Base-by-base conservation (phyloP, 208 protist species). In the Novymonas esmeraldas region DNA sequence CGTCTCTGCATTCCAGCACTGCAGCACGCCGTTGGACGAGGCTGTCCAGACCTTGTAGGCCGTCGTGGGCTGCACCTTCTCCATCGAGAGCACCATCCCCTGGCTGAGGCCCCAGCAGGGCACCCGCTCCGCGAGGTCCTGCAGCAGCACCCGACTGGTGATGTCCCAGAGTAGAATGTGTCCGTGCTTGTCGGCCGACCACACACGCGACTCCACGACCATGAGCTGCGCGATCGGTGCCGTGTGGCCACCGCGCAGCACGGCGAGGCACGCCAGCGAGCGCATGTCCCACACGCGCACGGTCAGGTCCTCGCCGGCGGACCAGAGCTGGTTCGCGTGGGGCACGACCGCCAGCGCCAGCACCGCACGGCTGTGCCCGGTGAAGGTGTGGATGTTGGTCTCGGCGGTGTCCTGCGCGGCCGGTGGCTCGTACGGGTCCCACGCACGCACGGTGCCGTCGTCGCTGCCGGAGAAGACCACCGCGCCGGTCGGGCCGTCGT, bases 1-100 rank as follows among this genome's bases (percentile, higher is more conserved):
- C 29, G 87, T 88, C 58, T 95, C 87, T 14, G 84, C 90, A 66
- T 92, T 92, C 85, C 87, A 95, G 81, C 87, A 93, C 71, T 94
- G 87, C 57, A 94, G 70, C 9, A 86, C 57, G 31, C 90, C 90
- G 46, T 64, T 79, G 33, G 84, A 79, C 10, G 77, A 74, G 2
- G 82, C 70, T 13, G 82, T 90, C 86, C 90, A 95, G 28, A 93
- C 80, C 49, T 87, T 86, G 76, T 86, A 94, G n/a, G 76, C 70
- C 4, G 75, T 76, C 2, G 63, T 80, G 10, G 68, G 77, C 69
- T 85, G 73, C 51, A 89, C 77, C 59, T 84, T 87, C 63, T 82
- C 73, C 62, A 95, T 91, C 16, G 64, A 54, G 11, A 89, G 63
- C 3, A 90, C 62, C 58, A 79, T 83, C 42, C 74, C 73, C 44